phyloP scores from a whole-genome alignment of 2,329 filamentous ascomycete species.

The Penicillium sp. region DNA sequence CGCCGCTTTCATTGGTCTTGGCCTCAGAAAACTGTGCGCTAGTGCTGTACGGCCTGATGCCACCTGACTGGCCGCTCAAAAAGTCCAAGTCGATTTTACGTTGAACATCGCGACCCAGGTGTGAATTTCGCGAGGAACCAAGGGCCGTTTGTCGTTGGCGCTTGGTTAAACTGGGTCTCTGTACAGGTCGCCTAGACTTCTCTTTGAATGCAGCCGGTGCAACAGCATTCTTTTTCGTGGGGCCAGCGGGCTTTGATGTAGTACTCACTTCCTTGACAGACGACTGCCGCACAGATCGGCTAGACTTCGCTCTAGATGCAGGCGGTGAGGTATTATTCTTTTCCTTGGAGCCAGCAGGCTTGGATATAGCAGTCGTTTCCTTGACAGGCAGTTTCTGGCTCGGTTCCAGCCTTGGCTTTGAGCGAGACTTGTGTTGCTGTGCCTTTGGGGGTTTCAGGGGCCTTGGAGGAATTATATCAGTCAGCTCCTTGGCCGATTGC shows the following conservation, averaged over 20 bases:
- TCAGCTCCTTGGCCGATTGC: too few relatives aligned
- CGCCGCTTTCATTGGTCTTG: not conserved
- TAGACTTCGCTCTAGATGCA: not conserved
- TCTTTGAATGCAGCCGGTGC: not conserved
- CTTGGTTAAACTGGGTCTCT: not conserved
- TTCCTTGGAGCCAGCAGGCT: too few relatives aligned
- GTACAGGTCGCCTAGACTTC: not conserved
- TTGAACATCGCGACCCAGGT: not conserved
- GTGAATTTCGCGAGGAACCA: not conserved
- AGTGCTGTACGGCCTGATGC: not conserved
- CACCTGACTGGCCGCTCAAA: not conserved
- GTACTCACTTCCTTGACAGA: too few relatives aligned
- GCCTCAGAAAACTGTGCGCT: not conserved
- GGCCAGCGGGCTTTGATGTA: not conserved
- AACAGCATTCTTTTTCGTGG: not conserved
- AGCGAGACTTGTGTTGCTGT: not conserved
- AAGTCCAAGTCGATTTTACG: not conserved
- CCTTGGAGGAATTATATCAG: too few relatives aligned
- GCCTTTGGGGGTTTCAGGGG: too few relatives aligned
- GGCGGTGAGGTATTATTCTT: too few relatives aligned
- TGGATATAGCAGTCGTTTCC: not conserved
- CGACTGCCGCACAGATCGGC: not conserved
- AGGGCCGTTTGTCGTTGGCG: not conserved
- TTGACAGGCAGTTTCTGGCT: not conserved
- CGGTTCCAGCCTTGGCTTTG: not conserved